A percentile compares a stretch with the other conserved stretches of the same genome.
phyloP scores from a whole-genome alignment of 2,329 filamentous ascomycete genomes.

The Verticillium albo-atrum region DNA sequence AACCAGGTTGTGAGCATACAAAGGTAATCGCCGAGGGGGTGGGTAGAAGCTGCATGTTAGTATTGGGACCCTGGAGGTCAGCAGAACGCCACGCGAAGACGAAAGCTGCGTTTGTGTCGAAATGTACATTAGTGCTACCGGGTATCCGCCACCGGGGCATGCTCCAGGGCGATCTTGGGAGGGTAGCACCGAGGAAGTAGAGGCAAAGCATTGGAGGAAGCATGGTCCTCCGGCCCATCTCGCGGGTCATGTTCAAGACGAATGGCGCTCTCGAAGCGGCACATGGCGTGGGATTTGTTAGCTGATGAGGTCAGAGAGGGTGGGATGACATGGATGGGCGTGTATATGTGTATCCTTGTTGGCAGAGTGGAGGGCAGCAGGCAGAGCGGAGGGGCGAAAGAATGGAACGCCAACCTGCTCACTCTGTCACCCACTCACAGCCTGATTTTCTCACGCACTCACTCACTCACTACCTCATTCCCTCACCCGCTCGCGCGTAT shows the following conservation, averaged over 20 bases:
- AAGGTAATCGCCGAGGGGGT: not conserved
- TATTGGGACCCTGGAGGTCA: not conserved
- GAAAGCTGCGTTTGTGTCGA: too few species aligned
- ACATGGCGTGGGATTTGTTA: not conserved
- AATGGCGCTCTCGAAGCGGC: not conserved
- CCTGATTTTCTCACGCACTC: too few species aligned
- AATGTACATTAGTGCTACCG: not conserved
- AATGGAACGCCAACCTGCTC: not conserved
- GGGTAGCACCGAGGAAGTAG: not conserved
- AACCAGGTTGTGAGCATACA: not conserved
- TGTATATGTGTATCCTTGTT: not conserved
- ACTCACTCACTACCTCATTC: too few species aligned
- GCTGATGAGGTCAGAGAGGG: not conserved
- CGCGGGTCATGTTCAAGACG: not conserved
- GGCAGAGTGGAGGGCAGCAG: not conserved
- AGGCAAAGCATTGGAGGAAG: not conserved
- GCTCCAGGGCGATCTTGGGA: not conserved
- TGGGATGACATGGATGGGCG: not conserved
- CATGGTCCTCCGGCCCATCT: not conserved
- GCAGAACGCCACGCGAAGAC: not conserved
- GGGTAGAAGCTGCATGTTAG: not conserved
- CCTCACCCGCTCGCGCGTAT: too few species aligned
- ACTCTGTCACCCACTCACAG: not conserved
- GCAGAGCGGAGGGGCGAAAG: too few species aligned
- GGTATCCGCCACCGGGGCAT: not conserved